A percentile compares a stretch with the other conserved stretches of the same genome.
These are phyloP conservation scores for Globisporangium cystogenes DNA, from an alignment of 352 stramenopile genomes.

Conservation along the genomic window DNA sequence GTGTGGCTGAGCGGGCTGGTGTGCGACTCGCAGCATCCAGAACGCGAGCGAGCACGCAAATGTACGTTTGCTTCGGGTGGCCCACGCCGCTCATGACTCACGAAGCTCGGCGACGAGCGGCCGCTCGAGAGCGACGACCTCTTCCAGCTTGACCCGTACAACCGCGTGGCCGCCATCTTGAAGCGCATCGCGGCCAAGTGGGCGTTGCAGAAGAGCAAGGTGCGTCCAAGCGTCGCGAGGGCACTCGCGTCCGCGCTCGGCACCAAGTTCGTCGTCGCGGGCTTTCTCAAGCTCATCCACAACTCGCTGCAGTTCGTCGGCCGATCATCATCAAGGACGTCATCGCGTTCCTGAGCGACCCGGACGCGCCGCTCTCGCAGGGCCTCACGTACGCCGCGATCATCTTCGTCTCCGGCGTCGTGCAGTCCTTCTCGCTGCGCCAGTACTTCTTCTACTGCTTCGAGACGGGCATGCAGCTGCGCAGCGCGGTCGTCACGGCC, in stretches of 20 bases:
- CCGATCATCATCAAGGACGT: conserved; percentile 84
- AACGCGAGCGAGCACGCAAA: too few relatives aligned
- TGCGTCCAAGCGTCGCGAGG: too few relatives aligned
- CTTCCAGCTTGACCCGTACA: conserved; percentile 72
- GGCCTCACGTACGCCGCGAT: conserved; percentile 57
- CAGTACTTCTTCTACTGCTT: conserved; percentile 88
- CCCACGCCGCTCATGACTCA: too few relatives aligned
- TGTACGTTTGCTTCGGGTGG: too few relatives aligned
- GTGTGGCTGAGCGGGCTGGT: too few relatives aligned
- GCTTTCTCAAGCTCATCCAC: conserved; percentile 75
- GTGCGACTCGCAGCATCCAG: too few relatives aligned
- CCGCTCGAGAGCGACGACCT: conserved; percentile 80
- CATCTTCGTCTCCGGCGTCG: conserved; percentile 65
- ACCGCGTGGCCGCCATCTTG: conserved; percentile 74
- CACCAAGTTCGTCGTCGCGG: conserved; percentile 38
- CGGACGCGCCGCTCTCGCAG: conserved; percentile 40
- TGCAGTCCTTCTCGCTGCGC: conserved; percentile 71
- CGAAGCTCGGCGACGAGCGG: conserved; percentile 70
- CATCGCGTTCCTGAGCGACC: conserved; percentile 76
- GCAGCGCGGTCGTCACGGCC: conserved; percentile 62
- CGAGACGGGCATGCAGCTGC: conserved; percentile 64
- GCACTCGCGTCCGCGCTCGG: conserved; percentile 51
- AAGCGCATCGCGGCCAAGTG: too few relatives aligned
- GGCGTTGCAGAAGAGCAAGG: too few relatives aligned
- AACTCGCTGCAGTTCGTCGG: conserved; percentile 80